Percentiles rank a stretch among this genome's conserved stretches.
These are phyloP conservation scores for Spathaspora sp. DNA, from an alignment of 1,139 yeast species.

Conservation along the genomic window DNA sequence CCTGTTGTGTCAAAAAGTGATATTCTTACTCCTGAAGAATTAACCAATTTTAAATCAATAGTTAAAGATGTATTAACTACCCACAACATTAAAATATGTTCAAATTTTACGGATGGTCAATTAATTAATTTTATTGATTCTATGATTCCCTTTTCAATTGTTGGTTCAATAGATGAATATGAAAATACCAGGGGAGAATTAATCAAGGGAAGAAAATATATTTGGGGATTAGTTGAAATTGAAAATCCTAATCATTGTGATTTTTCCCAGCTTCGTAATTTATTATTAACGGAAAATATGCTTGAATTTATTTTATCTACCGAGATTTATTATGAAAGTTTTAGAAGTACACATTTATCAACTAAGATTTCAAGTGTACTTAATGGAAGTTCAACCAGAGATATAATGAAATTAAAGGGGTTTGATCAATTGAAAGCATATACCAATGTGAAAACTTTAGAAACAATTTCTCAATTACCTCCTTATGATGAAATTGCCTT, in stretches of 20 bases:
- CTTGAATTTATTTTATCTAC: conserved; percentile 60
- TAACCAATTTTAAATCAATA: conserved; percentile 40
- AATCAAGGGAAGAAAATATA: conserved; percentile 65
- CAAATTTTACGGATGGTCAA: conserved; percentile 46
- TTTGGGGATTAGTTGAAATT: conserved; percentile 75
- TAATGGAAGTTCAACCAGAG: background rate
- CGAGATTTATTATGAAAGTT: conserved; percentile 55
- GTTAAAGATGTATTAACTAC: conserved; percentile 43
- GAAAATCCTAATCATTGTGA: conserved; percentile 70
- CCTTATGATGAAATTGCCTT: conserved; percentile 14
- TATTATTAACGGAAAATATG: conserved; percentile 54
- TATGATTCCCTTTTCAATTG: conserved; percentile 59
- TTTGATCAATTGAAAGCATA: conserved; percentile 10
- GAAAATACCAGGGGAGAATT: conserved; percentile 30
- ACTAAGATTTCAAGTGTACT: background rate
- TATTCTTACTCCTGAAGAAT: conserved; percentile 49
- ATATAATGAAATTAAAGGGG: conserved; percentile 7
- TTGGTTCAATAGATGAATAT: conserved; percentile 47
- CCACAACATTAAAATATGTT: conserved; percentile 58
- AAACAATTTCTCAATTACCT: background rate
- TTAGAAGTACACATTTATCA: conserved; percentile 33
- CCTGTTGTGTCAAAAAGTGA: conserved; percentile 84
- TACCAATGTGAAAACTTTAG: background rate
- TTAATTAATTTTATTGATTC: conserved; percentile 30
- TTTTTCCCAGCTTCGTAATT: conserved; percentile 50